Evolutionary conservation across 225 moss, liverwort and hornwort genomes (phyloP).

Genomic region (Sphagnum contortum): DNA sequence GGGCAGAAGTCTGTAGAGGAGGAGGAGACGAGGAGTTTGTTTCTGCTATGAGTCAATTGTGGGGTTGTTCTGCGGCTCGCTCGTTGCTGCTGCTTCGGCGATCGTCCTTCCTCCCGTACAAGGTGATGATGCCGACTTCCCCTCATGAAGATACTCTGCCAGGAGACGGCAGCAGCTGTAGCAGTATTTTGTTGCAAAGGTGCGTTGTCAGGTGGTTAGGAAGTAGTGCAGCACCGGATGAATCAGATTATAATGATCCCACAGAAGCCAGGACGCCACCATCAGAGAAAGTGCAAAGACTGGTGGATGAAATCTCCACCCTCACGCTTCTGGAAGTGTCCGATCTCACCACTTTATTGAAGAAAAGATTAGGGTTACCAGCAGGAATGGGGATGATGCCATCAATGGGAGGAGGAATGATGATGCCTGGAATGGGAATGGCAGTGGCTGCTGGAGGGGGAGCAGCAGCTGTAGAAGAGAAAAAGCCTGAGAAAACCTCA

Average conservation of each 20-base stretch:
- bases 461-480: conserved; percentile 53
- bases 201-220: conserved; percentile 12
- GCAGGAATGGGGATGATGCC: conserved; percentile 83
- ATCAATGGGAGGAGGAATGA: conserved; percentile 81
- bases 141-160: conserved; percentile 16
- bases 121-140: conserved; percentile 1
- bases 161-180: conserved; percentile 3
- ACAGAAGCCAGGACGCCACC: conserved; percentile 74
- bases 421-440: conserved; percentile 16
- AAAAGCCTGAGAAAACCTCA: conserved; percentile 81
- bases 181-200: conserved; percentile 11
- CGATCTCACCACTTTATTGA: conserved; percentile 82
- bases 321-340: conserved; percentile 87
- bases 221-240: conserved; percentile 55
- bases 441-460: conserved; percentile 5
- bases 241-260: conserved; percentile 67
- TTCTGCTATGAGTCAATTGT: conserved; percentile 47
- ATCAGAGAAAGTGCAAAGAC: conserved; percentile 80
- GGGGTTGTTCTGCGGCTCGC: conserved; percentile 27
- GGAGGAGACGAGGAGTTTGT: too few relatives aligned
- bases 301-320: conserved; percentile 87
- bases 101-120: too few relatives aligned
- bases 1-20: too few relatives aligned
- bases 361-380: conserved; percentile 83
- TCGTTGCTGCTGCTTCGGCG: conserved; percentile 18